Evolutionary conservation across 2,329 filamentous ascomycete genomes (phyloP).

Genomic region (Arthroderma sp.): DNA sequence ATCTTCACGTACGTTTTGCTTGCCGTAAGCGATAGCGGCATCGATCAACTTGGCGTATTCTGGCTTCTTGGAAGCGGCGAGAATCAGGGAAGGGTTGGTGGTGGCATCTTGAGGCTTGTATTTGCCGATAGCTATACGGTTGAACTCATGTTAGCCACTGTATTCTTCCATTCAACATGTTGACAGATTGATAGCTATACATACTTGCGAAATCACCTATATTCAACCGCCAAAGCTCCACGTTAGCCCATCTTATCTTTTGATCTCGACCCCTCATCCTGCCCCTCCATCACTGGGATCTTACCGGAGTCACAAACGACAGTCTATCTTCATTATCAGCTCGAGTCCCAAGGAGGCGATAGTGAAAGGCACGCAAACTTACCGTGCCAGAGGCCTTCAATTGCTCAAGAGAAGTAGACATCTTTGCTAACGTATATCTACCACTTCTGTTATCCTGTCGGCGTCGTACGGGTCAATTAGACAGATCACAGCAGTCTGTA

Average conservation of each 20-base stretch:
- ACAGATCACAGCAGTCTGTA: not conserved
- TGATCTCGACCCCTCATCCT: conserved; percentile 11
- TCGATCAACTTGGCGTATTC: conserved; percentile 93
- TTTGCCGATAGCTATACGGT: conserved; percentile 73
- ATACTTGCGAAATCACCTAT: conserved; percentile 65
- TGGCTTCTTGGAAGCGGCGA: conserved; percentile 94
- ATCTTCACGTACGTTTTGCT: conserved; percentile 48
- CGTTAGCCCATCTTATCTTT: not conserved
- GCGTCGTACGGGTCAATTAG: not conserved
- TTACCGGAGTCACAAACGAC: conserved; percentile 96
- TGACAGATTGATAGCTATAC: conserved; percentile 26
- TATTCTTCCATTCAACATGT: conserved; percentile 11
- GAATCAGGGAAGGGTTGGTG: conserved; percentile 97
- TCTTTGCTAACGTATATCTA: conserved; percentile 30
- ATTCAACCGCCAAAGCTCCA: conserved; percentile 14
- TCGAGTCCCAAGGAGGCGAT: conserved; percentile 8
- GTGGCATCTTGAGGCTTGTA: conserved; percentile 99
- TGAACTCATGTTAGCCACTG: conserved; percentile 14
- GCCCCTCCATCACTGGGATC: conserved; percentile 22
- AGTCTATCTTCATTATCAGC: conserved; percentile 44
- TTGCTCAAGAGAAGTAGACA: conserved; percentile 88
- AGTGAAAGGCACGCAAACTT: conserved; percentile 37
- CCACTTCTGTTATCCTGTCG: not conserved
- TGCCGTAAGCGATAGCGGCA: conserved; percentile 70
- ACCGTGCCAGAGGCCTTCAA: conserved; percentile 95